These are phyloP conservation scores for Metarhizium rileyi DNA, from an alignment of 2,329 filamentous ascomycete species.

Conservation along the genomic window DNA sequence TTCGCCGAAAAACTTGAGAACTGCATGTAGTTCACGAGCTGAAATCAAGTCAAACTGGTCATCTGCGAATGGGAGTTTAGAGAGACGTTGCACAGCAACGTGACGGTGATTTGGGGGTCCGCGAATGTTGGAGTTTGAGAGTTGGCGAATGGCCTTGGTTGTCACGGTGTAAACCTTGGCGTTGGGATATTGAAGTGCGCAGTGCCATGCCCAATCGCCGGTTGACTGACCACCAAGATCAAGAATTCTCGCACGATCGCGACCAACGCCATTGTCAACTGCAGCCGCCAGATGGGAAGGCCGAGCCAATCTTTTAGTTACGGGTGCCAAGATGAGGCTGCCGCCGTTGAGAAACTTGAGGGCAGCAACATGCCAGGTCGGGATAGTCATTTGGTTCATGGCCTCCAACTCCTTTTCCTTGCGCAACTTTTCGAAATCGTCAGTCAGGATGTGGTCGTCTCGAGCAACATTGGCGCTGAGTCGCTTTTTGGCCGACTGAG, in stretches of 20 bases:
- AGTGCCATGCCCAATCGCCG: conserved; percentile 95
- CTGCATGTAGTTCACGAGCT: conserved; percentile 73
- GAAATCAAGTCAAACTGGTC: conserved; percentile 88
- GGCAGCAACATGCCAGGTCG: conserved; percentile 53
- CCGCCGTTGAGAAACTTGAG: conserved; percentile 54
- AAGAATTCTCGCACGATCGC: conserved; percentile 58
- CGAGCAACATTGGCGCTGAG: conserved; percentile 65
- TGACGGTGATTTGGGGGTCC: conserved; percentile 83
- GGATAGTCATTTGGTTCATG: conserved; percentile 56
- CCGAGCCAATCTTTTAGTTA: conserved; percentile 51
- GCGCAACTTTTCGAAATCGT: conserved; percentile 53
- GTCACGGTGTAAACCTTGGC: conserved; percentile 83
- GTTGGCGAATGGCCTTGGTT: conserved; percentile 59
- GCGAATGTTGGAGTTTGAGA: conserved; percentile 64
- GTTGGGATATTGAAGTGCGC: conserved; percentile 75
- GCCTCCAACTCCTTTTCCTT: conserved; percentile 75
- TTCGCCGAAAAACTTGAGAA: conserved; percentile 64
- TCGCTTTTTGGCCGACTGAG: conserved; percentile 60
- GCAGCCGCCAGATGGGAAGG: conserved; percentile 38
- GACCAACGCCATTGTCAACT: conserved; percentile 29
- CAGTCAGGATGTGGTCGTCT: conserved; percentile 53
- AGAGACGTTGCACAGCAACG: conserved; percentile 66
- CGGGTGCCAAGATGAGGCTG: conserved; percentile 53
- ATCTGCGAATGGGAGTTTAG: conserved; percentile 74
- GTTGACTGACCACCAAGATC: conserved; percentile 78